A percentile compares a stretch with the other conserved stretches of the same genome.
Conservation (phyloP, 2,329 filamentous ascomycete species). For the Penicillium sclerotiorum region DNA sequence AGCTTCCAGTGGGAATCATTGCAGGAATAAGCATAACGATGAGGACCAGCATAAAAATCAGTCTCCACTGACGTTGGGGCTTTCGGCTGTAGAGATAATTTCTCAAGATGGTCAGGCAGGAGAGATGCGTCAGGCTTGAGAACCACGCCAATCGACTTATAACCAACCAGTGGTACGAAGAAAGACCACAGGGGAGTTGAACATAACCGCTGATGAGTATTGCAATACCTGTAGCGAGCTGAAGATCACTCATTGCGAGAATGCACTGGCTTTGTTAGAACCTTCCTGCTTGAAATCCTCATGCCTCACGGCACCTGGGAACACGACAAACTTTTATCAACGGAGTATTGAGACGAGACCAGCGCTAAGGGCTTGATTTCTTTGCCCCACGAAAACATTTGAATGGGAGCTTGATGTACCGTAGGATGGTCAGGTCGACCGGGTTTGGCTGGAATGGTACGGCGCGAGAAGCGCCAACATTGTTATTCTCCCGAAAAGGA, state of each 20-base stretch:
- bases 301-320: too few species aligned
- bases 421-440: neutral
- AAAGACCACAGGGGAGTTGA: slow-evolving; percentile 4
- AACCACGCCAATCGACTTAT: slow-evolving; percentile 31
- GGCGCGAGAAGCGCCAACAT: neutral
- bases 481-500: neutral
- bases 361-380: neutral
- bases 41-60: neutral
- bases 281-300: too few species aligned
- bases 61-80: neutral
- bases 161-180: slow-evolving; percentile 3
- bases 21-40: neutral
- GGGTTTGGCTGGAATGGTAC: neutral
- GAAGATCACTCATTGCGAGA: slow-evolving; percentile 11
- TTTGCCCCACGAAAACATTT: neutral
- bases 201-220: slow-evolving; percentile 9
- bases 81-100: neutral
- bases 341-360: too few species aligned
- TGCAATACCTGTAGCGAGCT: slow-evolving; percentile 9
- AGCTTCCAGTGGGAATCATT: neutral
- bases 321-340: too few species aligned
- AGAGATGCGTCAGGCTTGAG: slow-evolving; percentile 6
- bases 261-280: slow-evolving; percentile 1
- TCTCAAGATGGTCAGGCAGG: slow-evolving; percentile 5
- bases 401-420: neutral